Percentiles rank a stretch among this genome's conserved stretches.
phyloP scores from a whole-genome alignment of 2,329 filamentous ascomycete species.

The Fusarium sp. region DNA sequence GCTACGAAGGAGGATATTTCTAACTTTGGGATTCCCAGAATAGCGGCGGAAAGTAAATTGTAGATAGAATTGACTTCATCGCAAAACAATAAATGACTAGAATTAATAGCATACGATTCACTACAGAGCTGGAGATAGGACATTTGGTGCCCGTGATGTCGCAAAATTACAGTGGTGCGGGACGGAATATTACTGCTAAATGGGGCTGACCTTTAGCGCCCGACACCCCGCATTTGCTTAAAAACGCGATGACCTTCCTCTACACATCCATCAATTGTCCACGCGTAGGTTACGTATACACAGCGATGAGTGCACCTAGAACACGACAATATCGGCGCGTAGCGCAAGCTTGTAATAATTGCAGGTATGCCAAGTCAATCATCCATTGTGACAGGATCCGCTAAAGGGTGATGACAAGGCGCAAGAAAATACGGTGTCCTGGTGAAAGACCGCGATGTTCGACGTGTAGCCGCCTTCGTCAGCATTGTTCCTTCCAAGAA shows the following conservation, averaged over 20 bases:
- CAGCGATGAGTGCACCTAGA: slow-evolving; percentile 14
- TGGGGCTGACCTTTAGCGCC: background rate
- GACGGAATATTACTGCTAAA: background rate
- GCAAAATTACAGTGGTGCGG: background rate
- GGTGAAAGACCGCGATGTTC: slow-evolving; percentile 33
- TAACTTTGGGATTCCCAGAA: slow-evolving; percentile 17
- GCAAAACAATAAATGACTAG: too few relatives aligned
- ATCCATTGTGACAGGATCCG: accelerated
- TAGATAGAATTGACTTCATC: background rate
- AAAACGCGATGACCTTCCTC: background rate
- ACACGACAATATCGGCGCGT: slow-evolving; percentile 28
- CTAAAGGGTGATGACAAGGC: background rate
- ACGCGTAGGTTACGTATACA: background rate
- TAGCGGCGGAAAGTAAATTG: background rate
- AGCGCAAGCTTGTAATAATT: slow-evolving; percentile 28
- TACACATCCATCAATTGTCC: background rate
- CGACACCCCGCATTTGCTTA: background rate
- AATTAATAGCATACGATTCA: background rate
- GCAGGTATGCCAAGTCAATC: background rate
- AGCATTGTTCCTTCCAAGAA: slow-evolving; percentile 17
- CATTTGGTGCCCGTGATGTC: background rate
- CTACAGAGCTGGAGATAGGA: background rate
- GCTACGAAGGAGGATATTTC: slow-evolving; percentile 24
- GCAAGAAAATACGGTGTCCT: slow-evolving; percentile 35
- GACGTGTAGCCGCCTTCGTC: slow-evolving; percentile 22